These are phyloP conservation scores for Emmonsiellopsis sp. DNA, from an alignment of 2,329 filamentous ascomycete species.

Conservation along the genomic window DNA sequence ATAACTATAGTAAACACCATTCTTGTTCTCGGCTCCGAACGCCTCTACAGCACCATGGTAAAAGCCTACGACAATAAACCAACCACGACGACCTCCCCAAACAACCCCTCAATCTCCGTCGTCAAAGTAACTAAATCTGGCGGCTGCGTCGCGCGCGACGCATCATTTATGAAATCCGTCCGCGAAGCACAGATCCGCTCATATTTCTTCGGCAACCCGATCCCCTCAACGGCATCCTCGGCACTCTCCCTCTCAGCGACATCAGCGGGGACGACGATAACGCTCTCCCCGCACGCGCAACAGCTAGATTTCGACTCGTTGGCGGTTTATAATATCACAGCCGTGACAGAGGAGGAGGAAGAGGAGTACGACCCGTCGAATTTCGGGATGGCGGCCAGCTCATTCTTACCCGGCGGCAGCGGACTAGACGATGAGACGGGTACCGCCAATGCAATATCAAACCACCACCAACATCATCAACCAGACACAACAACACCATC, in stretches of 20 bases:
- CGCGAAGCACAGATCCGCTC: constrained; percentile 72
- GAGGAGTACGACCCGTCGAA: constrained; percentile 27
- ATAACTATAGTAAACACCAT: constrained; percentile 59
- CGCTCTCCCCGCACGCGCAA: constrained; percentile 79
- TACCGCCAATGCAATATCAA: constrained; percentile 8
- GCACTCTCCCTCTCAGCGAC: constrained; percentile 26
- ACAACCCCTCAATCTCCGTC: constrained; percentile 51
- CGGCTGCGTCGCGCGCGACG: constrained; percentile 69
- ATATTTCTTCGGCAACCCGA: constrained; percentile 81
- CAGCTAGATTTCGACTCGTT: constrained; percentile 69
- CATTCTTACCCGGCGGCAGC: constrained; percentile 26
- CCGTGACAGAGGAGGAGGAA: constrained; percentile 43
- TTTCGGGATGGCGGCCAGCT: constrained; percentile 21
- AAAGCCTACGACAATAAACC: constrained; percentile 53
- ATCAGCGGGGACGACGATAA: constrained; percentile 46
- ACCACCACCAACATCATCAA: constrained; percentile 12
- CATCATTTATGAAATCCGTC: constrained; percentile 60
- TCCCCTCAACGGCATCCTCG: constrained; percentile 28
- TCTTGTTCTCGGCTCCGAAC: constrained; percentile 69
- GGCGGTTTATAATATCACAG: constrained; percentile 58
- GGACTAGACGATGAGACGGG: constrained; percentile 16
- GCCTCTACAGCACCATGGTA: constrained; percentile 63
- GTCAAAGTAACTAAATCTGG: constrained; percentile 75
- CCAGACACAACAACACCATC: not conserved
- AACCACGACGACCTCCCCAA: constrained; percentile 35